Conservation (phyloP, 2,329 filamentous ascomycete genomes). For the Hypomyces perniciosus region DNA sequence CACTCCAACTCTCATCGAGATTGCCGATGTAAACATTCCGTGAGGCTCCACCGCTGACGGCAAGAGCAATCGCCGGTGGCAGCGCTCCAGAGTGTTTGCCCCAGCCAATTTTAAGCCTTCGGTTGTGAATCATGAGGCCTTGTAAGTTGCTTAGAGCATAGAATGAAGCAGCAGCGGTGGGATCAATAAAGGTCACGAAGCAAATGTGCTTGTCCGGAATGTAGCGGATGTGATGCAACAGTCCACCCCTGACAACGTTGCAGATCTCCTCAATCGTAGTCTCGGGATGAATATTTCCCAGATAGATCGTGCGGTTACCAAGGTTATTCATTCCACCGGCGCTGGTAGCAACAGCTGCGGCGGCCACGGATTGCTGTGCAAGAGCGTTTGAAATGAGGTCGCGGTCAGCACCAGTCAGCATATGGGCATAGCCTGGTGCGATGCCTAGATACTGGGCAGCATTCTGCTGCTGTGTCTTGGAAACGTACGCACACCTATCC, state of each 20-base stretch:
- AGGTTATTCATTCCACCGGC: slow-evolving; percentile 96
- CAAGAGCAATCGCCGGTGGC: slow-evolving; percentile 89
- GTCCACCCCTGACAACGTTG: slow-evolving; percentile 92
- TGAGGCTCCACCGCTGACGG: slow-evolving; percentile 94
- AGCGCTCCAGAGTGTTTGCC: slow-evolving; percentile 97
- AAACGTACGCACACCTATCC: slow-evolving; percentile 96
- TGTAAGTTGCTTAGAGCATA: slow-evolving; percentile 97
- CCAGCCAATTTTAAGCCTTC: slow-evolving; percentile 97
- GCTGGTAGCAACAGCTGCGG: slow-evolving; percentile 91
- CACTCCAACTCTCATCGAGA: slow-evolving; percentile 93
- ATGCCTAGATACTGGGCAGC: slow-evolving; percentile 97
- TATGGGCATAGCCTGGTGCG: slow-evolving; percentile 91
- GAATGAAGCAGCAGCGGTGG: slow-evolving; percentile 94
- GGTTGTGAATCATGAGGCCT: slow-evolving; percentile 98
- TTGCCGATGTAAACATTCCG: slow-evolving; percentile 98
- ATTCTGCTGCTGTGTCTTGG: slow-evolving; percentile 99
- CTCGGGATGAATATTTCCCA: slow-evolving; percentile 98
- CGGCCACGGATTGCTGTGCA: slow-evolving; percentile 94
- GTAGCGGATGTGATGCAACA: slow-evolving; percentile 96
- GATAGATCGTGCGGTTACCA: slow-evolving; percentile 93
- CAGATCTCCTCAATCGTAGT: slow-evolving; percentile 99
- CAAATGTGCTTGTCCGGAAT: slow-evolving; percentile 99
- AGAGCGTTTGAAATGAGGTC: slow-evolving; percentile 95
- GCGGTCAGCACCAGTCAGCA: slow-evolving; percentile 90
- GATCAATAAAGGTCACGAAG: slow-evolving; percentile 99